Percentiles rank a stretch among this genome's conserved stretches.
Evolutionary conservation across 495 filamentous ascomycete genomes (phyloP).

Genomic region (Apodospora peruviana): DNA sequence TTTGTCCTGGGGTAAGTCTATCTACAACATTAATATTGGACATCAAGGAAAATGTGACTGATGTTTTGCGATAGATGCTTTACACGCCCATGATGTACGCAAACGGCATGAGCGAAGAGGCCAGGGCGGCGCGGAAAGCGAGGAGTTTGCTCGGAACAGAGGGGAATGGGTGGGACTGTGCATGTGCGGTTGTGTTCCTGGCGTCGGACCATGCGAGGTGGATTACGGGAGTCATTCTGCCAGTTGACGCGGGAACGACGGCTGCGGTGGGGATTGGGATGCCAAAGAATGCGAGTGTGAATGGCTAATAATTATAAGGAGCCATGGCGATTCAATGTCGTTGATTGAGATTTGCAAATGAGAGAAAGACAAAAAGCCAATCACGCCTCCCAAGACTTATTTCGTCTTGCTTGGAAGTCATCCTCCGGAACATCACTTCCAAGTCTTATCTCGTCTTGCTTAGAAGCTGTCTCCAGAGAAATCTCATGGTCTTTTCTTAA

Average conservation of each 20-base stretch:
- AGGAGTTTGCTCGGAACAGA: slow-evolving; percentile 48
- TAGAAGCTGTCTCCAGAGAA: no score
- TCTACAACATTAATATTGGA: background rate
- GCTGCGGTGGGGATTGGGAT: slow-evolving; percentile 4
- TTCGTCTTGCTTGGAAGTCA: no score
- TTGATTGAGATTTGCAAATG: no score
- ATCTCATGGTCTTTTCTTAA: no score
- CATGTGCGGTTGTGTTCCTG: slow-evolving; percentile 32
- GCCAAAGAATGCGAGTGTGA: background rate
- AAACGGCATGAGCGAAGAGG: slow-evolving; percentile 45
- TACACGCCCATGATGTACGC: slow-evolving; percentile 56
- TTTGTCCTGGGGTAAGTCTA: slow-evolving; percentile 43
- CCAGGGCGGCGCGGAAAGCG: slow-evolving; percentile 38
- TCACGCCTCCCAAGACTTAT: no score
- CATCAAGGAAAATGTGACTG: background rate
- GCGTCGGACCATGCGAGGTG: slow-evolving; percentile 41
- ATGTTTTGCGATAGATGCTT: slow-evolving; percentile 30
- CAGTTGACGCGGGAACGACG: slow-evolving; percentile 36
- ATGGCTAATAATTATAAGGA: no score
- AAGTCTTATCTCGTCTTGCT: no score
- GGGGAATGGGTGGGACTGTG: slow-evolving; percentile 48
- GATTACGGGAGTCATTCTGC: slow-evolving; percentile 43
- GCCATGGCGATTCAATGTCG: no score
- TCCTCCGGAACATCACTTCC: no score
- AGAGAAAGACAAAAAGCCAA: no score